Evolutionary conservation across 371 early-diverging fungal species (phyloP).

Genomic region (Furculomyces boomerangus): DNA sequence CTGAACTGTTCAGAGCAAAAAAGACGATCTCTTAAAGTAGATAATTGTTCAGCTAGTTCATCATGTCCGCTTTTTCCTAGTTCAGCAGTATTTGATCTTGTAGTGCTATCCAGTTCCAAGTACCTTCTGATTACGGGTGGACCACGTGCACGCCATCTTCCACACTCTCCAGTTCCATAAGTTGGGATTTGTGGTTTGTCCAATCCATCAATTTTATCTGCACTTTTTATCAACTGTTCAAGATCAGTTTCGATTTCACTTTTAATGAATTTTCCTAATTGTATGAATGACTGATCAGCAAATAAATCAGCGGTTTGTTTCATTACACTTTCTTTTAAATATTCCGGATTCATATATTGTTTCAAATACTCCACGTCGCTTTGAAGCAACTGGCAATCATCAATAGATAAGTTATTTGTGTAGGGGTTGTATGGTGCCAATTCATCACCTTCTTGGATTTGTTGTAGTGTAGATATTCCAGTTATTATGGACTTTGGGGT

Average conservation of each 20-base stretch:
- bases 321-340: conserved; percentile 29
- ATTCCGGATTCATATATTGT: conserved; percentile 40
- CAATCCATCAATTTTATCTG: conserved; percentile 21
- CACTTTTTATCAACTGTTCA: conserved; percentile 9
- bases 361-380: conserved; percentile 25
- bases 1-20: conserved; percentile 26
- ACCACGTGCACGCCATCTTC: conserved; percentile 32
- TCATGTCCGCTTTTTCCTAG: conserved; percentile 3
- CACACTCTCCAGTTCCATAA: conserved; percentile 33
- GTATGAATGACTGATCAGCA: conserved; percentile 44
- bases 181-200: conserved; percentile 18
- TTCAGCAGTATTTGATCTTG: conserved; percentile 3
- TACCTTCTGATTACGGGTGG: conserved; percentile 41
- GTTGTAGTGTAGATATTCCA: conserved; percentile 29
- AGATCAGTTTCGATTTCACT: conserved; percentile 22
- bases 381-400: conserved; percentile 12
- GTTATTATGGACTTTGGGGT: conserved; percentile 16
- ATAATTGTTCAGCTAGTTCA: conserved; percentile 7
- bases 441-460: conserved; percentile 25
- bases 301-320: conserved; percentile 36
- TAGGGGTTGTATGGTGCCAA: conserved; percentile 12
- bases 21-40: conserved; percentile 7
- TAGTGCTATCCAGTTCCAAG: conserved; percentile 19
- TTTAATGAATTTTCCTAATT: conserved; percentile 37
- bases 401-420: background rate